Conservation (phyloP, 1,139 yeast genomes). For the Ogataea hybrid region DNA sequence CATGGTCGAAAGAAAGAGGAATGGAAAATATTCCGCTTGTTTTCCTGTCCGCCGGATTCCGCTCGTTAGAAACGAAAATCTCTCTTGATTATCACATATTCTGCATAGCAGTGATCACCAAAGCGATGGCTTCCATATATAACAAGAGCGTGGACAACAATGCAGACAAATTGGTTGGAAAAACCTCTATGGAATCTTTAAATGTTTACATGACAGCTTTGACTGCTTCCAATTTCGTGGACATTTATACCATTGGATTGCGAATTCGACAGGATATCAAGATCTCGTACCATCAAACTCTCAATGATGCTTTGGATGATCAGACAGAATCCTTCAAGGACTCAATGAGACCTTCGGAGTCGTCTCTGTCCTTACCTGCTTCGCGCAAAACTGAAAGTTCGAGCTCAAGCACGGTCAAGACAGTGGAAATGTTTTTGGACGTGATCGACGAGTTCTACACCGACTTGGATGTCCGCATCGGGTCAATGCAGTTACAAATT, state of each 20-base stretch:
- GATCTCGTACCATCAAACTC: slow-evolving; percentile 70
- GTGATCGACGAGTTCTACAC: slow-evolving; percentile 46
- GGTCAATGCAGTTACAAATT: slow-evolving; percentile 55
- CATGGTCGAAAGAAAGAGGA: slow-evolving; percentile 56
- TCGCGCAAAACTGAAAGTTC: neutral
- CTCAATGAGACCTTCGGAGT: slow-evolving; percentile 15
- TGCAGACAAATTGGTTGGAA: slow-evolving; percentile 63
- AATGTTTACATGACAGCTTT: slow-evolving; percentile 74
- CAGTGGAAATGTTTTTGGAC: slow-evolving; percentile 22
- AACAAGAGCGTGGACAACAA: slow-evolving; percentile 58
- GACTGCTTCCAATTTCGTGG: slow-evolving; percentile 78
- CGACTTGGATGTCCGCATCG: slow-evolving; percentile 58
- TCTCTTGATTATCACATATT: slow-evolving; percentile 87
- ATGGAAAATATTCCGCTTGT: slow-evolving; percentile 64
- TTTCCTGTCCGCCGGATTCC: slow-evolving; percentile 57
- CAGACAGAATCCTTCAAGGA: slow-evolving; percentile 3
- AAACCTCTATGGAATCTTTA: slow-evolving; percentile 52
- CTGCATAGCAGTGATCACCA: slow-evolving; percentile 54
- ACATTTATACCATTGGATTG: slow-evolving; percentile 67
- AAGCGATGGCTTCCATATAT: slow-evolving; percentile 55
- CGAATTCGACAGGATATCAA: slow-evolving; percentile 74
- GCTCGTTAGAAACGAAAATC: slow-evolving; percentile 53
- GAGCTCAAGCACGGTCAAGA: neutral
- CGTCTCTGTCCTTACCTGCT: slow-evolving; percentile 1
- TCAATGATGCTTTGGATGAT: slow-evolving; percentile 47